A percentile compares a stretch with the other conserved stretches of the same genome.
phyloP scores from a whole-genome alignment of 2,329 filamentous ascomycete genomes.

The Fusarium dlaminii region DNA sequence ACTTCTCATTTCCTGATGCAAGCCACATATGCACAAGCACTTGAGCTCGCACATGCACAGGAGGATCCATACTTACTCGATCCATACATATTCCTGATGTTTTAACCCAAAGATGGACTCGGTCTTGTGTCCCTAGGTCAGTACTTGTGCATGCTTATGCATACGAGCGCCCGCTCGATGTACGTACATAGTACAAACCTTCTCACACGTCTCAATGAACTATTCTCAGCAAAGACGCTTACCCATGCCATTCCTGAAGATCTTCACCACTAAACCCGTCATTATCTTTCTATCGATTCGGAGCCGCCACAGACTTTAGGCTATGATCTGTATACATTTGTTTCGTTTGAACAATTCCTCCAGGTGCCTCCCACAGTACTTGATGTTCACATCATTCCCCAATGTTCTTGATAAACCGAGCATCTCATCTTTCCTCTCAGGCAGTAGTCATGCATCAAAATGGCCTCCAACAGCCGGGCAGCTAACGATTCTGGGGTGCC shows the following conservation, averaged over 20 bases:
- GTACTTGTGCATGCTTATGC: slow-evolving; percentile 23
- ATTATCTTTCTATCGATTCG: slow-evolving; percentile 15
- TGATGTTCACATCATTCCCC: neutral
- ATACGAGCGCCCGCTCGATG: slow-evolving; percentile 24
- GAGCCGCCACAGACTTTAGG: neutral
- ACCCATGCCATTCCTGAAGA: slow-evolving; percentile 14
- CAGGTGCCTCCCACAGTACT: neutral
- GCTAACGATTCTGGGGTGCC: slow-evolving; percentile 23
- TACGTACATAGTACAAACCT: neutral
- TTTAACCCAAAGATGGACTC: slow-evolving; percentile 15
- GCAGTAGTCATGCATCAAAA: neutral
- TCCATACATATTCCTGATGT: slow-evolving; percentile 3
- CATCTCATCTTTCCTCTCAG: neutral
- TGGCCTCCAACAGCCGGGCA: slow-evolving; percentile 24
- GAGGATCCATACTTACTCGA: slow-evolving; percentile 9
- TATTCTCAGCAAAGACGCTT: slow-evolving; percentile 2
- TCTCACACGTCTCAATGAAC: neutral
- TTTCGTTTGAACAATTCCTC: slow-evolving; percentile 21
- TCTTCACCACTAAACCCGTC: slow-evolving; percentile 26
- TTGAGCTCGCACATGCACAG: slow-evolving; percentile 16
- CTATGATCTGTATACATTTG: neutral
- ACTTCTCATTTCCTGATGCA: slow-evolving; percentile 43
- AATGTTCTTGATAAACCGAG: slow-evolving; percentile 4
- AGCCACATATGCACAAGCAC: slow-evolving; percentile 39
- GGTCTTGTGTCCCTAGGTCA: slow-evolving; percentile 12